These are phyloP conservation scores for Urochloa ruziziensis DNA, from an alignment of 176 grass and related monocot genomes.

Conservation along the genomic window DNA sequence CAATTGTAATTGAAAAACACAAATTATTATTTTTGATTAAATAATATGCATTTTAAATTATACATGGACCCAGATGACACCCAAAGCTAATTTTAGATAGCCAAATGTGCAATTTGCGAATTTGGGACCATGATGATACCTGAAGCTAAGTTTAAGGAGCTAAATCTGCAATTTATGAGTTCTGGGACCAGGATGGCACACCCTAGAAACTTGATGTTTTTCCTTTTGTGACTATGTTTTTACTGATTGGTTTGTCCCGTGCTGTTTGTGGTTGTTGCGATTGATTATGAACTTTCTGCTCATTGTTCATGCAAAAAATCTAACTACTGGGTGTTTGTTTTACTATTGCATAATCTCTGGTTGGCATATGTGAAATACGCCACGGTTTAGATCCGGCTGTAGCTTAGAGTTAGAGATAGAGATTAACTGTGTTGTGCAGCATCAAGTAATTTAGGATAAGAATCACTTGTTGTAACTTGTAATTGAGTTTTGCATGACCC, in stretches of 20 bases:
- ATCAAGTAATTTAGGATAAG: not conserved
- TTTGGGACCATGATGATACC: too few species aligned
- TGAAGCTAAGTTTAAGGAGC: too few species aligned
- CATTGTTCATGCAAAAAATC: not conserved
- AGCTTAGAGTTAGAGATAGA: not conserved
- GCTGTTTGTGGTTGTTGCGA: not conserved
- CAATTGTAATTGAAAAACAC: too few species aligned
- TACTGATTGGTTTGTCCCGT: not conserved
- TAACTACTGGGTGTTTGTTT: not conserved
- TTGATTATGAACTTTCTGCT: conserved; percentile 3
- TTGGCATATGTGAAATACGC: not conserved
- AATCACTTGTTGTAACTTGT: not conserved
- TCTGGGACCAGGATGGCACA: too few species aligned
- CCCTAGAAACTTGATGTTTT: too few species aligned
- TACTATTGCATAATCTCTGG: not conserved
- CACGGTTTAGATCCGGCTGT: not conserved
- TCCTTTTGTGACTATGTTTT: not conserved
- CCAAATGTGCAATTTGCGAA: too few species aligned
- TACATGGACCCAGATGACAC: too few species aligned
- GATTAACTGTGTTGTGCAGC: not conserved
- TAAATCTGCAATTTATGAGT: too few species aligned
- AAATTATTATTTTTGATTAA: too few species aligned
- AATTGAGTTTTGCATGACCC: too few species aligned
- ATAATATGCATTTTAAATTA: too few species aligned
- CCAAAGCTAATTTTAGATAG: too few species aligned